Evolutionary conservation across 495 filamentous ascomycete species (phyloP).

Genomic region (Chaetomium cochliodes): DNA sequence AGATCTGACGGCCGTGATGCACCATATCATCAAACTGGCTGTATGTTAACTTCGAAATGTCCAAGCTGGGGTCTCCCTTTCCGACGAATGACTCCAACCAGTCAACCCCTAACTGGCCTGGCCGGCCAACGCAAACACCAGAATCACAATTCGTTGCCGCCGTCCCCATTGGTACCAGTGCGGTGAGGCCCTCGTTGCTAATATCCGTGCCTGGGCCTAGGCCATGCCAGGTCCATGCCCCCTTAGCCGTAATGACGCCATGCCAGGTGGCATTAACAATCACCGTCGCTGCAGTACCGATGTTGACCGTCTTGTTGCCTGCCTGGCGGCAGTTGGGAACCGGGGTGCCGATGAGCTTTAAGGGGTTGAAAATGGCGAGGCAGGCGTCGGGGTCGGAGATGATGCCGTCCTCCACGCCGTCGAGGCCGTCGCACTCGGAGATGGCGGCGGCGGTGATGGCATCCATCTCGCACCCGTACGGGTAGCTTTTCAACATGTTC

Average conservation of each 20-base stretch:
- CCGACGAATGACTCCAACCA: conserved; percentile 29
- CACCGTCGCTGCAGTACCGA: conserved; percentile 28
- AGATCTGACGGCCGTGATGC: conserved; percentile 31
- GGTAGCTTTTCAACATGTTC: conserved; percentile 30
- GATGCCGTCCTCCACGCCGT: conserved; percentile 42
- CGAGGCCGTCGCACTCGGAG: conserved; percentile 39
- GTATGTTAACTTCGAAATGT: conserved; percentile 24
- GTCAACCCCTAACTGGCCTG: conserved; percentile 1
- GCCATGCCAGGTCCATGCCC: conserved; percentile 31
- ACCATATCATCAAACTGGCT: conserved; percentile 33
- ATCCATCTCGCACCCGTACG: conserved; percentile 38
- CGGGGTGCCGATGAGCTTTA: conserved; percentile 23
- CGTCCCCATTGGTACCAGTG: conserved; percentile 18
- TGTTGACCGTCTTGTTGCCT: conserved; percentile 5
- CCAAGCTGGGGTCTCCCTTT: conserved; percentile 26
- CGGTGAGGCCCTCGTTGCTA: conserved; percentile 13
- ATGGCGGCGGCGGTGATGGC: conserved; percentile 32
- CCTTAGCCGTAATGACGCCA: conserved; percentile 20
- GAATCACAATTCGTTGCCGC: conserved; percentile 29
- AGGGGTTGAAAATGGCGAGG: conserved; percentile 31
- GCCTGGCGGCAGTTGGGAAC: conserved; percentile 24
- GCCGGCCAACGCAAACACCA: conserved; percentile 21
- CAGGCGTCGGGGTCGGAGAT: conserved; percentile 31
- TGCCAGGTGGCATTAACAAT: conserved; percentile 35
- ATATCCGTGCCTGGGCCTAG: background rate